Evolutionary conservation across 441 rosid species (phyloP).

Genomic region (Brassica hybrid): DNA sequence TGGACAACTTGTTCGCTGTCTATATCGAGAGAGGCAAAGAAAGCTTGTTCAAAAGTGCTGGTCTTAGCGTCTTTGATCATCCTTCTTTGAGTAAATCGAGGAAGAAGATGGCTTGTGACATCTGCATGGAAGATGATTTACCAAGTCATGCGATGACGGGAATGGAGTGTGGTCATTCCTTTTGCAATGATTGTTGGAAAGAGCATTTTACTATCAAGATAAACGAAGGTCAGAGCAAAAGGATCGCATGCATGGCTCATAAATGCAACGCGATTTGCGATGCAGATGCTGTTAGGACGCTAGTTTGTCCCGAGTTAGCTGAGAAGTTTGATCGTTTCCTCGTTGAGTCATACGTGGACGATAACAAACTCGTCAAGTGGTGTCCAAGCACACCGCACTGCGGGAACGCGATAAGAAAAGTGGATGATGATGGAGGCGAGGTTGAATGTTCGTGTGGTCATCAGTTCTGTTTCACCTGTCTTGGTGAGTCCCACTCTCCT

Average conservation of each 20-base stretch:
- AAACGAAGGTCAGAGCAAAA: slow-evolving; percentile 72
- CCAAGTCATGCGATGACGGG: slow-evolving; percentile 53
- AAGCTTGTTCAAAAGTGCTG: slow-evolving; percentile 64
- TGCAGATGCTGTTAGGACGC: slow-evolving; percentile 54
- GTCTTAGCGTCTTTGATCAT: slow-evolving; percentile 60
- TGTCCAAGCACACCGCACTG: slow-evolving; percentile 92
- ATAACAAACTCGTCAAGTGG: slow-evolving; percentile 81
- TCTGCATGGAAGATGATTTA: slow-evolving; percentile 80
- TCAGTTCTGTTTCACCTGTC: slow-evolving; percentile 84
- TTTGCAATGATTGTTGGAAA: slow-evolving; percentile 86
- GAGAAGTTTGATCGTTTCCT: slow-evolving; percentile 76
- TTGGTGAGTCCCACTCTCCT: slow-evolving; percentile 76
- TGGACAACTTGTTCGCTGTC: slow-evolving; percentile 67
- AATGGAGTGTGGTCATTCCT: slow-evolving; percentile 89
- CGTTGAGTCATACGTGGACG: slow-evolving; percentile 80
- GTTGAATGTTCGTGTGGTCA: slow-evolving; percentile 55
- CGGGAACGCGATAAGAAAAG: slow-evolving; percentile 68
- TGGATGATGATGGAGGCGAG: slow-evolving; percentile 53
- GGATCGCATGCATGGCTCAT: slow-evolving; percentile 72
- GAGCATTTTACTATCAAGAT: slow-evolving; percentile 73
- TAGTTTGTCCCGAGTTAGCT: slow-evolving; percentile 58
- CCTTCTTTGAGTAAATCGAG: slow-evolving; percentile 15
- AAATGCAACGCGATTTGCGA: slow-evolving; percentile 70
- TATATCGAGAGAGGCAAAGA: slow-evolving; percentile 66
- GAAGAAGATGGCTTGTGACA: slow-evolving; percentile 52